These are phyloP conservation scores for Diutina siamensis DNA, from an alignment of 1,139 yeast species.

Conservation along the genomic window DNA sequence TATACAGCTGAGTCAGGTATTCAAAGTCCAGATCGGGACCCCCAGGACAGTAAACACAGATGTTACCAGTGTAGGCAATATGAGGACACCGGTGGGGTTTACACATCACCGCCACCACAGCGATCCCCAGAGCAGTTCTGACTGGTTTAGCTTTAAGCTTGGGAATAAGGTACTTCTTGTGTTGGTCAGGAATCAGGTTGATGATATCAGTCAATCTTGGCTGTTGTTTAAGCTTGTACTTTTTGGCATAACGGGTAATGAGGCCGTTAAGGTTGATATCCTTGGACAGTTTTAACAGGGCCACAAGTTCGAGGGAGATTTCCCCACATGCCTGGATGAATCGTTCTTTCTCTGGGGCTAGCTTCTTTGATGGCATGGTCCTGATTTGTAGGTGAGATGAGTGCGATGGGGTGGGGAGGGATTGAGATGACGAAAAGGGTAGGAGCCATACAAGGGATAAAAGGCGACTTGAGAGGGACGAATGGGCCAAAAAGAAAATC, in stretches of 20 bases:
- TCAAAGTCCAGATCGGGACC: conserved; percentile 99
- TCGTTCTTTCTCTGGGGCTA: conserved; percentile 83
- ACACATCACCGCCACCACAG: conserved; percentile 99
- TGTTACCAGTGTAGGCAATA: conserved; percentile 96
- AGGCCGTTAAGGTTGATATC: conserved; percentile 88
- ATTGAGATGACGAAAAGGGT: background rate
- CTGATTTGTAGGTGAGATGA: background rate
- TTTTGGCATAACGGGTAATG: conserved; percentile 75
- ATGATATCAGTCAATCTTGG: conserved; percentile 94
- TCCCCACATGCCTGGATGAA: conserved; percentile 91
- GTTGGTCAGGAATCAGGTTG: conserved; percentile 90
- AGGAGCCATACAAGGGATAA: background rate
- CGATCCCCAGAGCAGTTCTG: conserved; percentile 96
- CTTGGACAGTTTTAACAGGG: conserved; percentile 59
- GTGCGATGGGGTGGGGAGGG: background rate
- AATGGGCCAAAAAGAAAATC: no score
- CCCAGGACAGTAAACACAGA: conserved; percentile 98
- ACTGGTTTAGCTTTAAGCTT: conserved; percentile 96
- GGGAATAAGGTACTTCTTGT: conserved; percentile 82
- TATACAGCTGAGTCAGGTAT: conserved; percentile 93
- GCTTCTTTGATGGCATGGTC: conserved; percentile 20
- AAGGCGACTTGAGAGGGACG: background rate
- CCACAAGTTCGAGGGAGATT: conserved; percentile 77
- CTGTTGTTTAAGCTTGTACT: conserved; percentile 82
- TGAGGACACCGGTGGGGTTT: conserved; percentile 99